phyloP scores from a whole-genome alignment of 2,329 filamentous ascomycete species.

The Paradendryphiella salina region DNA sequence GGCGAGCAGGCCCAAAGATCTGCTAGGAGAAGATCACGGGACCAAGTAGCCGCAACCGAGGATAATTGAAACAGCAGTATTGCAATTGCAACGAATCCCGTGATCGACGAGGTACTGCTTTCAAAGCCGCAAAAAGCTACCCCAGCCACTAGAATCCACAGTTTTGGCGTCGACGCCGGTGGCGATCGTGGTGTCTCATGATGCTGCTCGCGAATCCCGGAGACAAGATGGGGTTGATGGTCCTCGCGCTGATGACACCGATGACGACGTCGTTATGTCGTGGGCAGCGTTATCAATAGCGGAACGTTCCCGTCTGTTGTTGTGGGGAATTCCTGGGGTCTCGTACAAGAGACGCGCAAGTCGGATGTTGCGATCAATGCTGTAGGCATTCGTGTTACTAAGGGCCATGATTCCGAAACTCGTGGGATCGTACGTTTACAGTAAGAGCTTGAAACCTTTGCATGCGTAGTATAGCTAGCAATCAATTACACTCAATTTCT shows the following conservation, averaged over 20 bases:
- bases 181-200: not conserved
- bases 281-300: not conserved
- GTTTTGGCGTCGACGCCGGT: not conserved
- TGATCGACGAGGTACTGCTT: not conserved
- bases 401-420: too few relatives aligned
- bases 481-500: not conserved
- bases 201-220: not conserved
- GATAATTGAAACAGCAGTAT: not conserved
- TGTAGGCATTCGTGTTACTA: too few relatives aligned
- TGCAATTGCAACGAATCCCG: not conserved
- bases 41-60: conserved; percentile 9
- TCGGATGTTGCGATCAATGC: not conserved
- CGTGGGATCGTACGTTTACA: too few relatives aligned
- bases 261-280: not conserved
- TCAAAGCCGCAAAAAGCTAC: not conserved
- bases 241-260: not conserved
- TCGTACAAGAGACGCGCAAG: not conserved
- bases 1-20: not conserved
- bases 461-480: not conserved
- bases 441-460: too few relatives aligned
- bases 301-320: not conserved
- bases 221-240: not conserved
- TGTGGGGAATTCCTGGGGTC: not conserved
- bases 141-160: not conserved
- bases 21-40: conserved; percentile 1